Evolutionary conservation across 306 rosid species (phyloP), one percentile per base, ranked within the genome.

Genomic region (Lathyrus tuberosus): DNA sequence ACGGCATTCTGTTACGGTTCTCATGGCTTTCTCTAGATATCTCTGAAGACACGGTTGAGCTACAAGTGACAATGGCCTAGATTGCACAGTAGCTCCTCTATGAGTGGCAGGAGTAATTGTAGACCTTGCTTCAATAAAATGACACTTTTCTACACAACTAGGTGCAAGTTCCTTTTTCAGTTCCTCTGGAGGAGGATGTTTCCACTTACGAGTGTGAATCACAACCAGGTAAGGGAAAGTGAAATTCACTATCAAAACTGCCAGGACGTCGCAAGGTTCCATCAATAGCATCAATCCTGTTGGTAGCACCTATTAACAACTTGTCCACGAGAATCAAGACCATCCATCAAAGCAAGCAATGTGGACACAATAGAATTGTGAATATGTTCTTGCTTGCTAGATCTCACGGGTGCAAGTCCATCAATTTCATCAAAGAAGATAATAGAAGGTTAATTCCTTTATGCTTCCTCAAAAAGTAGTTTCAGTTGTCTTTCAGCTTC

Each of bases 231-330:
- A 94, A 79, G 38, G 97, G 85, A 82, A 94, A 94, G 79, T 84
- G 88, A 71, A 94, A 94, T 65, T 94, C 99, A 4, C 97, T 95
- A 83, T 94, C 99, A 85, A 94, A 94, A 61, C 99, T 88, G 46
- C 99, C 99, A 24, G 99, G 99, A 43, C 97, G 97, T 8, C 99
- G 95, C 80, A 94, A 83, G 65, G 99, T 97, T 66, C 99, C 99
- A 82, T 94, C 97, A 51, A 94, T 94, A 26, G 97, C 99, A 81
- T 94, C 99, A 67, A 94, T 87, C 78, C 99, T 91, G 70, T 94
- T 94, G 67, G 99, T 94, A 52, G 99, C 99, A 77, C 99, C 99
- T 61, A 94, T 94, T 67, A 94, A 94, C 99, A 33, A 94, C 99
- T 81, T 94, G 99, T 35, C 99, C 99, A 46, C 99, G 97, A 75